Percentiles rank a stretch among this genome's conserved stretches.
Conservation (phyloP, 2,329 filamentous ascomycete species). For the Ascocoryne sarcoides region DNA sequence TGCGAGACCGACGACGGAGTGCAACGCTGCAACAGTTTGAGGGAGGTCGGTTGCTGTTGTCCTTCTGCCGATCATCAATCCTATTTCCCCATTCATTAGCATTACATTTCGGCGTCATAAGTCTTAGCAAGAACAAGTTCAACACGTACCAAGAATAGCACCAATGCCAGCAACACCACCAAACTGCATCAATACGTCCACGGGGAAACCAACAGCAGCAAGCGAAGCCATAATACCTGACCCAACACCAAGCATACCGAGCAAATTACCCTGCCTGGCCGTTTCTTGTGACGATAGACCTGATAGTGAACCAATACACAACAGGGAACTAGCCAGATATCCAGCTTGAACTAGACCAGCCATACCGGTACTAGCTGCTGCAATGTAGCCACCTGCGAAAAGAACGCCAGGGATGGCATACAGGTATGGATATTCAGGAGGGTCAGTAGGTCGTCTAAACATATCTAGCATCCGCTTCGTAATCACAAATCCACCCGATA, state of each 20-base stretch:
- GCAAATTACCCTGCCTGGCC: constrained; percentile 74
- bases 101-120: too few species aligned
- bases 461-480: constrained; percentile 92
- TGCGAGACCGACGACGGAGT: constrained; percentile 83
- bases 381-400: constrained; percentile 74
- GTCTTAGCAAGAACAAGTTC: too few species aligned
- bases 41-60: constrained; percentile 85
- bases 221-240: constrained; percentile 78
- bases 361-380: constrained; percentile 71
- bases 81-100: too few species aligned
- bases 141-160: constrained; percentile 48
- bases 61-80: constrained; percentile 70
- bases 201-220: constrained; percentile 69
- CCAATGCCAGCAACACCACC: constrained; percentile 66
- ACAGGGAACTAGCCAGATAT: constrained; percentile 73
- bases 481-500: constrained; percentile 82
- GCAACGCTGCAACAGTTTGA: constrained; percentile 80
- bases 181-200: constrained; percentile 73
- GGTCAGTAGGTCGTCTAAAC: constrained; percentile 79
- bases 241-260: constrained; percentile 78
- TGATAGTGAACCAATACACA: constrained; percentile 79
- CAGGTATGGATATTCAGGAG: constrained; percentile 80
- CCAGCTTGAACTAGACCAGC: constrained; percentile 80
- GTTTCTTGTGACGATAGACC: constrained; percentile 75
- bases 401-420: constrained; percentile 69